Evolutionary conservation across 2,329 filamentous ascomycete species (phyloP).

Genomic region (Alternaria gansuensis): DNA sequence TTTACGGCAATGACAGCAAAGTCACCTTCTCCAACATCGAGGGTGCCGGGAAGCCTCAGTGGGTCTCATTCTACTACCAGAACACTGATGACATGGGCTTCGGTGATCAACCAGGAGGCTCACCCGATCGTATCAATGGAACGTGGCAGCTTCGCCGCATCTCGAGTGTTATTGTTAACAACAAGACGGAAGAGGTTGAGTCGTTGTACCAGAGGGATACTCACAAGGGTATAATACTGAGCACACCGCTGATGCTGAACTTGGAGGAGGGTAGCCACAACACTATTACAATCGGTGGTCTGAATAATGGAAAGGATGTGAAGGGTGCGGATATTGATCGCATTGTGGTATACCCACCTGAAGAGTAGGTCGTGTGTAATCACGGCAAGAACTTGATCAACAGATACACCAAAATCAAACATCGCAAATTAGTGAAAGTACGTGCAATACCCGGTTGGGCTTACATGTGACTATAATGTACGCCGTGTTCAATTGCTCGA

Average conservation of each 20-base stretch:
- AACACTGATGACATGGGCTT: conserved; percentile 70
- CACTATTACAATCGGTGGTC: conserved; percentile 66
- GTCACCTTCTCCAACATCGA: conserved; percentile 61
- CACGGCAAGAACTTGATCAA: too few relatives aligned
- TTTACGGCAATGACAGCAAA: conserved; percentile 65
- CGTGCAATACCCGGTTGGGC: too few relatives aligned
- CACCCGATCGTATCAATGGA: conserved; percentile 68
- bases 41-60: conserved; percentile 63
- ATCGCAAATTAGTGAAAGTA: too few relatives aligned
- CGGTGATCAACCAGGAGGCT: conserved; percentile 62
- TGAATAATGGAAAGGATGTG: conserved; percentile 65
- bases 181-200: conserved; percentile 59
- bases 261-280: conserved; percentile 66
- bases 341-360: conserved; percentile 68
- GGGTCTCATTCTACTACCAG: conserved; percentile 67
- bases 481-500: too few relatives aligned
- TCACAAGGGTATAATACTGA: conserved; percentile 68
- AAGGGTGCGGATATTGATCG: conserved; percentile 68
- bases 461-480: too few relatives aligned
- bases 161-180: conserved; percentile 68
- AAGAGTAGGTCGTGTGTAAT: conserved; percentile 47
- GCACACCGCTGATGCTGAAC: conserved; percentile 64
- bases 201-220: conserved; percentile 65
- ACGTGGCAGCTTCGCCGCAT: conserved; percentile 68
- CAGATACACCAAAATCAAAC: too few relatives aligned